A percentile compares a stretch with the other conserved stretches of the same genome.
phyloP scores from a whole-genome alignment of 352 stramenopile genomes.

The Pythium chondricola region DNA sequence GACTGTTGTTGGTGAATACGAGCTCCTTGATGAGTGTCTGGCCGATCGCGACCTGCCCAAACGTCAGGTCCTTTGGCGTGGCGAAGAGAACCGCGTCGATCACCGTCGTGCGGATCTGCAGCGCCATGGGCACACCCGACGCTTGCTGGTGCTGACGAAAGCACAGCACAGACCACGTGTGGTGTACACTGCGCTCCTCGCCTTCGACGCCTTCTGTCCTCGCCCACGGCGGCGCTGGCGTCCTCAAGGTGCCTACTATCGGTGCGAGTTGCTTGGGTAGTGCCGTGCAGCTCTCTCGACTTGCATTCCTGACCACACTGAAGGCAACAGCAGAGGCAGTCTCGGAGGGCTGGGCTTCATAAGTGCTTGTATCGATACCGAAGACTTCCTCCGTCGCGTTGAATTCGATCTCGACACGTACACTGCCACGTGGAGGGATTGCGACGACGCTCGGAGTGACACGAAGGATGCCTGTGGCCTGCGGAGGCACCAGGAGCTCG shows the following conservation, averaged over 20 bases:
- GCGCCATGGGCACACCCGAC: conserved; percentile 10
- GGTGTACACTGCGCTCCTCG: conserved; percentile 69
- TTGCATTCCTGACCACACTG: conserved; percentile 8
- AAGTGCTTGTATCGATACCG: conserved; percentile 7
- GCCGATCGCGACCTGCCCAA: conserved; percentile 85
- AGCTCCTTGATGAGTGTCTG: conserved; percentile 51
- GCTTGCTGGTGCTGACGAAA: conserved; percentile 30
- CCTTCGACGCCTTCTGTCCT: conserved; percentile 11
- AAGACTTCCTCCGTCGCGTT: conserved; percentile 40
- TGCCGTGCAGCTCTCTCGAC: neutral
- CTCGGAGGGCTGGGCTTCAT: neutral
- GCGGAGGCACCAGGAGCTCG: conserved; percentile 33
- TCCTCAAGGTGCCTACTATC: neutral
- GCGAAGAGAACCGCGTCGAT: conserved; percentile 45
- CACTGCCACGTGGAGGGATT: conserved; percentile 28
- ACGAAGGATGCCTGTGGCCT: conserved; percentile 27
- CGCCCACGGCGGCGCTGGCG: conserved; percentile 12
- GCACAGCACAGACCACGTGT: conserved; percentile 69
- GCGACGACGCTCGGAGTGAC: conserved; percentile 64
- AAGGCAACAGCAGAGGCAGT: neutral
- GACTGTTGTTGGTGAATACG: conserved; percentile 47
- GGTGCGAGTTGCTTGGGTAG: neutral
- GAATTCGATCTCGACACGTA: conserved; percentile 84
- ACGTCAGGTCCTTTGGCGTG: conserved; percentile 48
- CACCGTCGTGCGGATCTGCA: conserved; percentile 64